Percentiles rank a stretch among this genome's conserved stretches.
Evolutionary conservation across 108 stramenopile genomes (phyloP).

Genomic region (Cyclostephanos invisitatus): DNA sequence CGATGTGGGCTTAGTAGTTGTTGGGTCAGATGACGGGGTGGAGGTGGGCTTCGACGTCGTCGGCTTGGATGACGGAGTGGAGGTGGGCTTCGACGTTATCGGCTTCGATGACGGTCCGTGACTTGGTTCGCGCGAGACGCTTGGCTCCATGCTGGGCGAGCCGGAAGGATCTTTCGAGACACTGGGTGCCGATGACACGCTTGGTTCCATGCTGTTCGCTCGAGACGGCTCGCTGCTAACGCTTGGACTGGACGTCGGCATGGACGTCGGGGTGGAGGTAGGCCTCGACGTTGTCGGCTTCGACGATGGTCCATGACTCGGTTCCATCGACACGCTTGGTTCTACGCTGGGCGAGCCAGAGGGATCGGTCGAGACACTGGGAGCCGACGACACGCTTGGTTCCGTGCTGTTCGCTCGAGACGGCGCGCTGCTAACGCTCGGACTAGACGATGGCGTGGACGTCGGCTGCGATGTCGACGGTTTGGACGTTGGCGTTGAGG

Average conservation of each 20-base stretch:
- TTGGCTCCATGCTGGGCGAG: no score
- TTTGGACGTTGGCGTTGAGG: background rate
- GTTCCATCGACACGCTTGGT: no score
- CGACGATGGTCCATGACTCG: background rate
- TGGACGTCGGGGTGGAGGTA: background rate
- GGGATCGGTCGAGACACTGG: no score
- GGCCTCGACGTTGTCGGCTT: background rate
- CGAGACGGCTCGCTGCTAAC: slow-evolving; percentile 6
- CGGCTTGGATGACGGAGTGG: background rate
- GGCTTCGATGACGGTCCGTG: background rate
- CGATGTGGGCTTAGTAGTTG: background rate
- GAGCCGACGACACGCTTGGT: no score
- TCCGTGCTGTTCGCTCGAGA: background rate
- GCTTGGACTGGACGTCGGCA: background rate
- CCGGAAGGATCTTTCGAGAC: no score
- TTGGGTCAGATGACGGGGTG: background rate
- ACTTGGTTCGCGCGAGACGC: background rate
- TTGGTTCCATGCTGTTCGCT: background rate
- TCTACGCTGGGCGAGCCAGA: no score
- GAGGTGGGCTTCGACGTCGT: background rate
- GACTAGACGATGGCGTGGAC: background rate
- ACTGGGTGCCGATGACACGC: no score
- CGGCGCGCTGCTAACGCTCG: slow-evolving; percentile 5
- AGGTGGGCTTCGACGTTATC: background rate
- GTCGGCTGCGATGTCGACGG: background rate